Evolutionary conservation across 1,284 basidiomycete species (phyloP), one percentile per base, ranked within the genome.

Genomic region (Mycosarcoma mackinlayi): DNA sequence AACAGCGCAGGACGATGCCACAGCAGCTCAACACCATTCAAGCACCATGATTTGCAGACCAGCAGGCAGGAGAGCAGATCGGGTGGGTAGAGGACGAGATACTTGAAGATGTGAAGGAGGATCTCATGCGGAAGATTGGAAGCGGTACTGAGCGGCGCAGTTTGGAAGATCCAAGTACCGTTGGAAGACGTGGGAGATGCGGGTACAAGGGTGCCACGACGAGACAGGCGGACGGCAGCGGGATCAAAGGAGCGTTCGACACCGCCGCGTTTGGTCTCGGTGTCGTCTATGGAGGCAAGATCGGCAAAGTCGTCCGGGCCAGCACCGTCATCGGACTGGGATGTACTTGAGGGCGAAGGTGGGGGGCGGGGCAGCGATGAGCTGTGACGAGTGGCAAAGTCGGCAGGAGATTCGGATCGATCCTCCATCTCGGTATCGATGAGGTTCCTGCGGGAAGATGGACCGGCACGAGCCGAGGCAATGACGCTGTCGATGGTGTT

Each of bases 31-130:
- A 95, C 93, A 8, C 93, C 90, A 83, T 93, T 95, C 78, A 94
- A 89, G 85, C 94, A 97, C 94, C 96, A 98, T 13, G 89, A 87
- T 57, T 92, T 89, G 33, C 90, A 94, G 30, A 98, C 94, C 54
- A 91, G 88, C 35, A 83, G 55, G 40, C 77, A 81, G 38, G 72
- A 46, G 31, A 62, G 73, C 58, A 96, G 86, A 45, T 89, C 87
- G 64, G 87, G 86, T 70, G 91, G 88, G 37, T 96, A 86, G 21
- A 89, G 85, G 60, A 91, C 88, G 11, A 98, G 86, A 73, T 93
- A 89, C 62, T 90, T 91, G 74, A 98, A 87, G 76, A 98, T 91
- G 84, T 97, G 89, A n/a, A 94, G 90, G 71, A 98, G 88, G 39
- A 97, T 88, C 83, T 97, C 94, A 51, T 92, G 90, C 3, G 94